Conservation (phyloP, 257 asterid genomes). For the Solanum appendiculatum region DNA sequence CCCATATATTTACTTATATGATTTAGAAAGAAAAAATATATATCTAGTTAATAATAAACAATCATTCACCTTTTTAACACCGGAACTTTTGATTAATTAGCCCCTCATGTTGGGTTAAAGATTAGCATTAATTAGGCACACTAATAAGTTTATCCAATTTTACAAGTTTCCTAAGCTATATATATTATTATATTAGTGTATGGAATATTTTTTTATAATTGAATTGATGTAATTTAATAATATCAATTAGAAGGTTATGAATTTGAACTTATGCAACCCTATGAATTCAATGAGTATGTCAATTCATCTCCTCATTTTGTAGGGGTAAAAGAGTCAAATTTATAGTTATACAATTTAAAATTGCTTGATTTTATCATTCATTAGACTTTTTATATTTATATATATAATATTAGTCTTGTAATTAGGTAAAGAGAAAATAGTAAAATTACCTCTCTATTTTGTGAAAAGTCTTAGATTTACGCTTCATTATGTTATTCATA, state of each 20-base stretch:
- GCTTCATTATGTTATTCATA: no score
- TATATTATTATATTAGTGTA: background rate
- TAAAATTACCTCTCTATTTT: no score
- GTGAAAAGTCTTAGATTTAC: background rate
- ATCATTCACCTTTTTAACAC: background rate
- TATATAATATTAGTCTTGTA: background rate
- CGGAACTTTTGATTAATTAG: conserved; percentile 14
- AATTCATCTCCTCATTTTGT: background rate
- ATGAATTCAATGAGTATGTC: background rate
- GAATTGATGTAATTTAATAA: background rate
- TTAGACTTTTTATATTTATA: background rate
- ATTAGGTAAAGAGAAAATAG: background rate
- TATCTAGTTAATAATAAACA: background rate
- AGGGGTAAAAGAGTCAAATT: background rate
- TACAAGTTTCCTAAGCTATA: background rate
- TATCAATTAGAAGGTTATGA: background rate
- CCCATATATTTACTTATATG: background rate
- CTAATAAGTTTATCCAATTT: background rate
- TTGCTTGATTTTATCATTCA: background rate
- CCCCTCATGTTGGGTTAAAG: background rate
- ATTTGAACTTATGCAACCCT: background rate
- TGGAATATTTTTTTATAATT: background rate
- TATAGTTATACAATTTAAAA: background rate
- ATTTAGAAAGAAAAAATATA: background rate
- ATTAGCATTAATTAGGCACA: background rate